Evolutionary conservation across 2,329 filamentous ascomycete genomes (phyloP), one percentile per base, ranked within the genome.

Genomic region (Scleromitrula shiraiana): DNA sequence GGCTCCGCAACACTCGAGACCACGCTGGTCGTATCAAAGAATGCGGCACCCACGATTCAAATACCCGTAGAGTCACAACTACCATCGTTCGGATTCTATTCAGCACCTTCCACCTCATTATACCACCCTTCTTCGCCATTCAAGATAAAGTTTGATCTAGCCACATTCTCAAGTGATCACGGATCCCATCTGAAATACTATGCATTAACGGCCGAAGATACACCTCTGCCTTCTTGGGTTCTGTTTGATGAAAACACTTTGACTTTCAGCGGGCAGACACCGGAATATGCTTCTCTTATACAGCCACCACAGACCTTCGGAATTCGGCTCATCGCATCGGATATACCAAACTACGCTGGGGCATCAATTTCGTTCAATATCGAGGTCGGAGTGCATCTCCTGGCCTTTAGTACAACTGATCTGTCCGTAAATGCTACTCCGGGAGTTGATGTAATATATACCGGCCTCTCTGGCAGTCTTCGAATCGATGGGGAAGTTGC

Each of bases 211-310:
- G 73, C 72, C 5, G 77, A 91, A 59, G 85, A 86, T 59, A 86
- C 85, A n/a, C 88, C 89, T 29, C 69, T 95, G 29, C 89, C 89
- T 17, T 82, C 88, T 0, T 95, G 89, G 89, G 70, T 95, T 37
- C 69, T 69, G n/a, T 95, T 95, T 59, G 77, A 93, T 56, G 62
- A 75, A 1, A 62, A 62, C 2, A 71, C 66, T 0, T 68, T 95
- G 32, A 74, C 73, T 0, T 94, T 95, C 58, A 77, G 76, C 1
- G 89, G 89, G 20, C 77, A 68, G 27, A 84, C 83, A 2, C 88
- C 88, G 1, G 68, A 80, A 1, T 71, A 80, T 39, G 75, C 77
- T 50, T 79, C 78, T 23, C 70, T 83, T 8, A 67, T 80, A 29
- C 76, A 82, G 26, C 80, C 80, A 7, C 83, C 88, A 3, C 83